phyloP scores from a whole-genome alignment of 495 filamentous ascomycete genomes.

The Lineolata rhizophorae region DNA sequence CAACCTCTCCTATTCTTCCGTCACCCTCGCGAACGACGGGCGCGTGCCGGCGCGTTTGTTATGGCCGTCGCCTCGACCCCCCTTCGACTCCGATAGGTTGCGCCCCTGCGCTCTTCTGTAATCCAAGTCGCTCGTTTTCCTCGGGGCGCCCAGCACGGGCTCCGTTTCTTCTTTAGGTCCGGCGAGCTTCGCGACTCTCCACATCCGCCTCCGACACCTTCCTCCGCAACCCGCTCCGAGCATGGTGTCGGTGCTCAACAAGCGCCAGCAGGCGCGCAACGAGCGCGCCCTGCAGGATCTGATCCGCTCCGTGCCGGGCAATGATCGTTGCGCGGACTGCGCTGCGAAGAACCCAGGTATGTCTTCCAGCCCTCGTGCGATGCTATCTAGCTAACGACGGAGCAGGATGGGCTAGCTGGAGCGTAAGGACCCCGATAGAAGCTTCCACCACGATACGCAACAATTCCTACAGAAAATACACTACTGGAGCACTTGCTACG shows the following conservation, averaged over 20 bases:
- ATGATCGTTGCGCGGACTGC: constrained; percentile 91
- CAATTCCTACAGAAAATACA: not conserved
- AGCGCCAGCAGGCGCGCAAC: constrained; percentile 93
- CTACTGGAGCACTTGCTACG: not conserved
- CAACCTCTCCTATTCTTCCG: no score
- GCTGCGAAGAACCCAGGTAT: constrained; percentile 75
- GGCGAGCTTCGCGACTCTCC: no score
- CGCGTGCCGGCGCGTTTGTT: no score
- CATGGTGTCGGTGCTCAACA: constrained; percentile 43
- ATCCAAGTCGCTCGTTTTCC: no score
- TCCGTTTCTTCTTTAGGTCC: no score
- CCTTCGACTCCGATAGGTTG: no score
- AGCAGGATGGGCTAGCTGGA: constrained; percentile 96
- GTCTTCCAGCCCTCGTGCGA: constrained; percentile 12
- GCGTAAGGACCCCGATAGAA: constrained; percentile 37
- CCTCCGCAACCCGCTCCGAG: constrained; percentile 1
- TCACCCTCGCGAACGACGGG: no score
- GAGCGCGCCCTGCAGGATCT: constrained; percentile 81
- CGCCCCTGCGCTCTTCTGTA: no score
- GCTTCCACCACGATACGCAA: no score
- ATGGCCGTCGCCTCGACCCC: no score
- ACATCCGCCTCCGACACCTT: not conserved
- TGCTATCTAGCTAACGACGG: constrained; percentile 7
- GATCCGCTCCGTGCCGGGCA: constrained; percentile 68
- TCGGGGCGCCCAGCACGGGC: no score